A percentile compares a stretch with the other conserved stretches of the same genome.
Evolutionary conservation across 2,329 filamentous ascomycete genomes (phyloP).

Genomic region (Botrytis fragariae): DNA sequence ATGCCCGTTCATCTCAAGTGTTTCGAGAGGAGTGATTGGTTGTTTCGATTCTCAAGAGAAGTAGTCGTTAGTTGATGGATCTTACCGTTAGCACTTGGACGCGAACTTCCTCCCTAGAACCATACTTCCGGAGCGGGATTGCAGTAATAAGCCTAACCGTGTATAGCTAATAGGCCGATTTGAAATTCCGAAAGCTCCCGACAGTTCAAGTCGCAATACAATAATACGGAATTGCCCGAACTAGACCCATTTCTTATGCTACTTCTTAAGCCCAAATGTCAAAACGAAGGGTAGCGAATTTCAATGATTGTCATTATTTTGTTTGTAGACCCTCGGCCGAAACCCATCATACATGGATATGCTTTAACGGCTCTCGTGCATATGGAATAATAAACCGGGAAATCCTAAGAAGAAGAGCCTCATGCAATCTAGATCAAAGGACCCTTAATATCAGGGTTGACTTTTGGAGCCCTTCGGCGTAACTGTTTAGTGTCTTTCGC

Average conservation of each 20-base stretch:
- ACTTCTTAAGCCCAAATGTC: slow-evolving; percentile 2
- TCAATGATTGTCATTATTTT: neutral
- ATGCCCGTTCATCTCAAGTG: slow-evolving; percentile 2
- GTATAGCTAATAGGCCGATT: neutral
- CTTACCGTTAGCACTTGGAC: slow-evolving; percentile 8
- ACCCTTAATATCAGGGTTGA: slow-evolving; percentile 13
- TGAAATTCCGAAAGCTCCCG: slow-evolving; percentile 16
- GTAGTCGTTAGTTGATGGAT: slow-evolving; percentile 2
- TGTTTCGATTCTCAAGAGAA: neutral
- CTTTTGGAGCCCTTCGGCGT: neutral
- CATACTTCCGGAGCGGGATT: slow-evolving; percentile 15
- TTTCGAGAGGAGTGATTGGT: slow-evolving; percentile 2
- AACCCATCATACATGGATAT: neutral
- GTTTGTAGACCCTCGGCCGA: neutral
- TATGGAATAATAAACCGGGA: neutral
- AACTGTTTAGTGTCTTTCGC: neutral
- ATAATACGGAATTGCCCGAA: slow-evolving; percentile 4
- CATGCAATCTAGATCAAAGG: slow-evolving; percentile 19
- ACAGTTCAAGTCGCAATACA: neutral
- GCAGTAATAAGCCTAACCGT: slow-evolving; percentile 9
- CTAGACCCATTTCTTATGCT: slow-evolving; percentile 13
- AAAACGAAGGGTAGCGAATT: neutral
- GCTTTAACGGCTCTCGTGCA: slow-evolving; percentile 10
- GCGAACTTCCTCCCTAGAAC: neutral
- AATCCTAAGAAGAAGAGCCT: slow-evolving; percentile 18